Evolutionary conservation across 2,329 filamentous ascomycete species (phyloP).

Genomic region (Diaporthe helianthi): DNA sequence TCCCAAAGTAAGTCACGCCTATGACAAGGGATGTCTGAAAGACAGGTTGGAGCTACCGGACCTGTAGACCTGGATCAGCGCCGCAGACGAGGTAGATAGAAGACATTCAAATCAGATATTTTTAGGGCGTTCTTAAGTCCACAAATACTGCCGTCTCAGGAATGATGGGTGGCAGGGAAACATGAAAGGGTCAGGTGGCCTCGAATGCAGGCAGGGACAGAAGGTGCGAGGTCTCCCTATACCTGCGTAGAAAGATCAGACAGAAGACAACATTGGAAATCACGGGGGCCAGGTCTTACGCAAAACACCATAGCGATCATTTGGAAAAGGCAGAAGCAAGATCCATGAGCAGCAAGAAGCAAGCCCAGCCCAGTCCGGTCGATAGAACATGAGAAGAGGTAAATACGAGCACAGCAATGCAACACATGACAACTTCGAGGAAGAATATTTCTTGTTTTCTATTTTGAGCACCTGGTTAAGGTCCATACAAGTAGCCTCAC

Average conservation of each 20-base stretch:
- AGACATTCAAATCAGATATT: no score
- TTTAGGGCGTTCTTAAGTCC: no score
- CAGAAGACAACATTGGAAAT: neutral
- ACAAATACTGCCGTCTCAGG: no score
- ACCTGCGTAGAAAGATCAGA: neutral
- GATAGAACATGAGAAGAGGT: neutral
- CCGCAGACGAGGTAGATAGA: no score
- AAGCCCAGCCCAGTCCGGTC: neutral
- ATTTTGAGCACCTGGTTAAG: slow-evolving; percentile 24
- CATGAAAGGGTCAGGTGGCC: no score
- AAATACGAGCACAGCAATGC: neutral
- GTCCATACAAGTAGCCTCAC: slow-evolving; percentile 13
- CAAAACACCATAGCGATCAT: no score
- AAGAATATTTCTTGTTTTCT: slow-evolving; percentile 21
- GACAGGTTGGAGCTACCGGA: no score
- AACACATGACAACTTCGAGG: neutral
- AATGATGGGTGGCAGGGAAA: no score
- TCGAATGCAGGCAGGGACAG: no score
- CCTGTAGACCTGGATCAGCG: no score
- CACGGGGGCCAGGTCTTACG: neutral
- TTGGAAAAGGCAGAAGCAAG: neutral
- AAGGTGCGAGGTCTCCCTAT: no score
- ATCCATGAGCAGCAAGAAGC: neutral
- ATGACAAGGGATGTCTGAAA: no score
- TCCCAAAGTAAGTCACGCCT: neutral